These are phyloP conservation scores for Hyaloscypha variabilis DNA, from an alignment of 495 filamentous ascomycete genomes.

Conservation along the genomic window DNA sequence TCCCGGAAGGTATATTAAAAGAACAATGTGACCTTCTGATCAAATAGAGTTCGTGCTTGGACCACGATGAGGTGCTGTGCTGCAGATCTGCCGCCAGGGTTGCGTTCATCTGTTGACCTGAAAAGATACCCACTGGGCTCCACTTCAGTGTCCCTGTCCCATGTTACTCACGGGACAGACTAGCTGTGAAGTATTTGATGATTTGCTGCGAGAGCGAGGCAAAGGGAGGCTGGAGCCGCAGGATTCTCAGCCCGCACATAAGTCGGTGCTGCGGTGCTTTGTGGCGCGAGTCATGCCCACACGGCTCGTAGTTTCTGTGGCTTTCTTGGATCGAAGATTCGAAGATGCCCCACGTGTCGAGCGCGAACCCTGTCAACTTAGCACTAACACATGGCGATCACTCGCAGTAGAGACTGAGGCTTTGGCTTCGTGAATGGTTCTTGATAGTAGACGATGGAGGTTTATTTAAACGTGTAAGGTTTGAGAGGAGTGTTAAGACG, in stretches of 20 bases:
- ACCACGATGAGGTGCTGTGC: not conserved
- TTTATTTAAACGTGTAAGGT: not conserved
- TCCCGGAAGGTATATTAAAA: not conserved
- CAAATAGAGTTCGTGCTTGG: not conserved
- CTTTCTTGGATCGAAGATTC: no score
- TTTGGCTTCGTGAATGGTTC: not conserved
- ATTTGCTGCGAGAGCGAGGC: no score
- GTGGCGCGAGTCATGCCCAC: no score
- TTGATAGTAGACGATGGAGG: not conserved
- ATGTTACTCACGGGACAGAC: no score
- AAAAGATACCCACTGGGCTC: no score
- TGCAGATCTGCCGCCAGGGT: not conserved
- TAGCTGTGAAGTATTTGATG: no score
- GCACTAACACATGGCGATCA: not conserved
- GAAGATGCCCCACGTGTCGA: not conserved
- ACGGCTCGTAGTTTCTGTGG: no score
- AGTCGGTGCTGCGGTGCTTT: no score
- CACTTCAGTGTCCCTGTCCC: no score
- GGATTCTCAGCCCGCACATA: no score
- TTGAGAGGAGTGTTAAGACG: not conserved
- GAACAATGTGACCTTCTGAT: not conserved
- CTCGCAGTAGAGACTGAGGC: not conserved
- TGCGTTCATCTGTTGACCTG: no score
- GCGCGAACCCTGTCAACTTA: not conserved
- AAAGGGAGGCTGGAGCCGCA: no score